phyloP scores from a whole-genome alignment of 257 asterid species.

The Cynanchum wilfordii region DNA sequence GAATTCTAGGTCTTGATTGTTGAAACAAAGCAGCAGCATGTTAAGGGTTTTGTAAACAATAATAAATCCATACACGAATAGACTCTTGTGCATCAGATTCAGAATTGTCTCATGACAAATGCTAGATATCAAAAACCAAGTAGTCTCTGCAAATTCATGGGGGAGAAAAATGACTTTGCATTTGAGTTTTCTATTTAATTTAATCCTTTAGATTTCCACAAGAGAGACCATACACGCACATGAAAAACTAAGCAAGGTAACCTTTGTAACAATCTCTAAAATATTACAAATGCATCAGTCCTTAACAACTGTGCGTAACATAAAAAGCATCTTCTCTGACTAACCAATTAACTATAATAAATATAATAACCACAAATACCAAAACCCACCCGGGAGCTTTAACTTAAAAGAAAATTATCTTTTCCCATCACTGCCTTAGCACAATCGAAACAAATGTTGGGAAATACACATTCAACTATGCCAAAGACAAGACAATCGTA shows the following conservation, averaged over 20 bases:
- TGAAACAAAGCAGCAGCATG: neutral
- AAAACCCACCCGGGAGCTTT: neutral
- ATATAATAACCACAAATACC: neutral
- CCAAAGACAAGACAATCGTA: neutral
- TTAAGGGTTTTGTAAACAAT: too few relatives aligned
- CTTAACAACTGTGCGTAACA: neutral
- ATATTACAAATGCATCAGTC: neutral
- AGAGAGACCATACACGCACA: neutral
- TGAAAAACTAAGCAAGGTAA: neutral
- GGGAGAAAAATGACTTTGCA: neutral
- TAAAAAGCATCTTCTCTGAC: neutral
- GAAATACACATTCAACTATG: neutral
- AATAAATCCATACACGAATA: neutral
- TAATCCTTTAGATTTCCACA: neutral
- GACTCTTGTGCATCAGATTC: neutral
- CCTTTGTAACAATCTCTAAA: neutral
- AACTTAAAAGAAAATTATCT: neutral
- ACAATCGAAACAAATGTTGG: conserved; percentile 2
- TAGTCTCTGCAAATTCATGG: neutral
- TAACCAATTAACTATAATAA: neutral
- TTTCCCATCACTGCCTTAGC: neutral
- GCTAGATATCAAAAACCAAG: conserved; percentile 2
- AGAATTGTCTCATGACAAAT: neutral
- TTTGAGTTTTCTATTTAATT: neutral
- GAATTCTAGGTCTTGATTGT: neutral